A percentile compares a stretch with the other conserved stretches of the same genome.
These are phyloP conservation scores for Bipolaris sorokiniana DNA, from an alignment of 2,329 filamentous ascomycete species.

Conservation along the genomic window DNA sequence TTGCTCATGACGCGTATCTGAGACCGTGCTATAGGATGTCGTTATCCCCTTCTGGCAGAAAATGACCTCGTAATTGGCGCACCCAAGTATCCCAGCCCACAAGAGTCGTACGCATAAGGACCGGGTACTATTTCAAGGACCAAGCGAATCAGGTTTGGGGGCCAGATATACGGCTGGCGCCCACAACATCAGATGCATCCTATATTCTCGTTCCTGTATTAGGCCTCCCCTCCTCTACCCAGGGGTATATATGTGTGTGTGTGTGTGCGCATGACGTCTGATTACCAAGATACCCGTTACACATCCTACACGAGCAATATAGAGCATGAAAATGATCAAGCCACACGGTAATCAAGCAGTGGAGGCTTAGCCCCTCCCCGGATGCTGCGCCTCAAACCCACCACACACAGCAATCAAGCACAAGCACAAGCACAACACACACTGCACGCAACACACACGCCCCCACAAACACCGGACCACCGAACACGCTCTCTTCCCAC, in stretches of 20 bases:
- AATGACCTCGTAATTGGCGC: slow-evolving; percentile 15
- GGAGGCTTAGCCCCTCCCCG: too few species aligned
- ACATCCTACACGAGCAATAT: too few species aligned
- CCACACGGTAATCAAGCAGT: too few species aligned
- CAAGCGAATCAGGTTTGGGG: not conserved
- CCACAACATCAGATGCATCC: not conserved
- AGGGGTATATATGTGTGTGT: not conserved
- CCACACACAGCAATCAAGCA: slow-evolving; percentile 7
- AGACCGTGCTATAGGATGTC: not conserved
- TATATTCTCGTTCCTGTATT: slow-evolving; percentile 2
- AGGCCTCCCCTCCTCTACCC: not conserved
- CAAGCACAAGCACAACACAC: slow-evolving; percentile 4
- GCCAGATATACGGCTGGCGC: slow-evolving; percentile 7
- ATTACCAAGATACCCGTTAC: too few species aligned
- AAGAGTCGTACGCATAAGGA: slow-evolving; percentile 18
- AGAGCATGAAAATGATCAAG: too few species aligned
- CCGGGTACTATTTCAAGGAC: slow-evolving; percentile 24
- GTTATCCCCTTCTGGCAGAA: slow-evolving; percentile 29
- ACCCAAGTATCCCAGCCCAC: not conserved
- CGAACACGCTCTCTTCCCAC: not conserved
- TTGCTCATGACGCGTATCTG: not conserved
- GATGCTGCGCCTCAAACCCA: slow-evolving; percentile 6
- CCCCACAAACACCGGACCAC: not conserved
- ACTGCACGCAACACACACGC: not conserved
- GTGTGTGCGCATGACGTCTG: too few species aligned